phyloP scores from a whole-genome alignment of 352 stramenopile genomes.

The Pythium biforme region DNA sequence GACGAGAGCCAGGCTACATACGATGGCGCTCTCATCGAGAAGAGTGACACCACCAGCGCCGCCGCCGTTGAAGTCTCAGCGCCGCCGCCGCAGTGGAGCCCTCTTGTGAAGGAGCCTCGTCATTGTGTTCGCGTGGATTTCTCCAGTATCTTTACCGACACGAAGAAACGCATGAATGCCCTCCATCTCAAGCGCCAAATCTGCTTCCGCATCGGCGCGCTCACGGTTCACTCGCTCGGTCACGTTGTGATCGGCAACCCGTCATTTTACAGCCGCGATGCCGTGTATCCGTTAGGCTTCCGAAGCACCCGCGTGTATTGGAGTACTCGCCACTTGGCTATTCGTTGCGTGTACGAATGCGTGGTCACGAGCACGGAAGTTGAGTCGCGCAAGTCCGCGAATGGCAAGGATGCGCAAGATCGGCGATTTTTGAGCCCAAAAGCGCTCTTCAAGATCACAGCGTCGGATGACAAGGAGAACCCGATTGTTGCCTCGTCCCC shows the following conservation, averaged over 20 bases:
- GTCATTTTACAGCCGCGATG: slow-evolving; percentile 85
- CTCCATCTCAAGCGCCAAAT: slow-evolving; percentile 46
- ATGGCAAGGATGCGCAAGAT: slow-evolving; percentile 25
- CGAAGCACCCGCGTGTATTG: slow-evolving; percentile 93
- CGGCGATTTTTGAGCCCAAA: slow-evolving; percentile 19
- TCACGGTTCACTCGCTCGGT: slow-evolving; percentile 81
- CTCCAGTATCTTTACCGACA: slow-evolving; percentile 31
- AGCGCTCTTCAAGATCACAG: slow-evolving; percentile 75
- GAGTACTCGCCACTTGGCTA: slow-evolving; percentile 58
- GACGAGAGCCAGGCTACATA: not conserved
- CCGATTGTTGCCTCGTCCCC: slow-evolving; percentile 64
- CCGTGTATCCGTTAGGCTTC: slow-evolving; percentile 89
- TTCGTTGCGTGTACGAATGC: slow-evolving; percentile 90
- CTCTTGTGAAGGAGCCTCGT: slow-evolving; percentile 22
- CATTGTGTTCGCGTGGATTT: slow-evolving; percentile 27
- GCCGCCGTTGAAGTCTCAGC: not conserved
- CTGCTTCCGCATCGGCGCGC: slow-evolving; percentile 70
- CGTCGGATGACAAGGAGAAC: slow-evolving; percentile 62
- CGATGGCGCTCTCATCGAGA: not conserved
- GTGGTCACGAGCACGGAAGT: slow-evolving; percentile 81
- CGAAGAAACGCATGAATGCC: slow-evolving; percentile 65
- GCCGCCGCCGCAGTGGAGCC: slow-evolving; percentile 7
- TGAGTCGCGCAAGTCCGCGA: slow-evolving; percentile 43
- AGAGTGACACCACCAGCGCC: not conserved
- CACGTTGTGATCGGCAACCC: slow-evolving; percentile 75